These are phyloP conservation scores for Scheffersomyces illinoinensis DNA, from an alignment of 1,139 yeast species.

Conservation along the genomic window DNA sequence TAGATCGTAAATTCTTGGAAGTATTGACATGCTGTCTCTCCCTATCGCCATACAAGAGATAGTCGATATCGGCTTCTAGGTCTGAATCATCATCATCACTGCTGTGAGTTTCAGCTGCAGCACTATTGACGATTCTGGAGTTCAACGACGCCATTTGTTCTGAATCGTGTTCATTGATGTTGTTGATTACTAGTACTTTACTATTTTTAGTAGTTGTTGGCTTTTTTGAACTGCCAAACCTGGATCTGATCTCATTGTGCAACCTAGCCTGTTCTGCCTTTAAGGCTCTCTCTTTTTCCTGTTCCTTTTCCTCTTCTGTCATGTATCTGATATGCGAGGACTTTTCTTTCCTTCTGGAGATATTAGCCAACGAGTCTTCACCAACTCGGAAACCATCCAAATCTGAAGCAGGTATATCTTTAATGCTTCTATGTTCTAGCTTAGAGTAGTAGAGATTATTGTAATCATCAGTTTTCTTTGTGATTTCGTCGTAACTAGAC, in stretches of 20 bases:
- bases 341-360: conserved; percentile 3
- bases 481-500: conserved; percentile 29
- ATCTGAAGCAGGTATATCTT: conserved; percentile 26
- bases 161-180: conserved; percentile 25
- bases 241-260: conserved; percentile 29
- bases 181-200: conserved; percentile 42
- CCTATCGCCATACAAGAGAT: background rate
- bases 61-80: conserved; percentile 13
- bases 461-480: conserved; percentile 28
- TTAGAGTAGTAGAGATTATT: conserved; percentile 23
- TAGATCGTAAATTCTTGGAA: background rate
- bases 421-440: conserved; percentile 20
- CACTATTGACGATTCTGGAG: conserved; percentile 16
- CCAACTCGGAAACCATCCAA: conserved; percentile 43
- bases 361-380: conserved; percentile 14
- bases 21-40: background rate
- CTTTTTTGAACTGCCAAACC: conserved; percentile 19
- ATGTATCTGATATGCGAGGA: conserved; percentile 16
- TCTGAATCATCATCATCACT: conserved; percentile 11
- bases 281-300: conserved; percentile 23
- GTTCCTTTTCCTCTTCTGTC: conserved; percentile 28
- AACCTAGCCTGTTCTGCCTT: conserved; percentile 29
- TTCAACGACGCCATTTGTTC: conserved; percentile 29
- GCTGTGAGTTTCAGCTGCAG: background rate
- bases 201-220: conserved; percentile 3